Percentiles rank a stretch among this genome's conserved stretches.
Conservation (phyloP, 2,329 filamentous ascomycete genomes). For the Scedosporium apiospermum region DNA sequence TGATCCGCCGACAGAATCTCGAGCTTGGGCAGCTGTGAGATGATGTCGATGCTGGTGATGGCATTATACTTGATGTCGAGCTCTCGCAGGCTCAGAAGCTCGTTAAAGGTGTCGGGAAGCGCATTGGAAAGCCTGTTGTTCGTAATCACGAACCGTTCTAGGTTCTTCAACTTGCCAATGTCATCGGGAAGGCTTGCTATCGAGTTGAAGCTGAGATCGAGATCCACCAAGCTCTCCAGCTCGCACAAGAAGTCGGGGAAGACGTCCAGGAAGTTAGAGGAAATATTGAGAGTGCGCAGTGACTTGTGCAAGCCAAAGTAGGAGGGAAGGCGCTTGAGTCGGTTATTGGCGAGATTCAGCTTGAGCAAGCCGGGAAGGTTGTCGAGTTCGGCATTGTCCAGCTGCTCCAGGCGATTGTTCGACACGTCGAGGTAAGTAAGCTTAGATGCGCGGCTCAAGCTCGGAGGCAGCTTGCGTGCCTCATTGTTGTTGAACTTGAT, state of each 20-base stretch:
- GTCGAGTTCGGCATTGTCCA: slow-evolving; percentile 77
- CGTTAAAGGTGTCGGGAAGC: slow-evolving; percentile 62
- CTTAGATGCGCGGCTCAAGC: slow-evolving; percentile 68
- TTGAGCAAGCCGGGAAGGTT: slow-evolving; percentile 70
- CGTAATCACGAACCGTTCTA: slow-evolving; percentile 89
- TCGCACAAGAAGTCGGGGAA: slow-evolving; percentile 83
- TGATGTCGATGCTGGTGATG: slow-evolving; percentile 78
- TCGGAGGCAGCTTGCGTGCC: slow-evolving; percentile 73
- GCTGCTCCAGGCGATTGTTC: slow-evolving; percentile 81
- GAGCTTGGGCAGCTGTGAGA: slow-evolving; percentile 73
- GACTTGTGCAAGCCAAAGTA: slow-evolving; percentile 76
- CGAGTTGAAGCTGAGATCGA: slow-evolving; percentile 94
- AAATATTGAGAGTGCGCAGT: slow-evolving; percentile 78
- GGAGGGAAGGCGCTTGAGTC: slow-evolving; percentile 64
- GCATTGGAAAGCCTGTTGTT: slow-evolving; percentile 80
- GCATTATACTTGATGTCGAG: slow-evolving; percentile 91
- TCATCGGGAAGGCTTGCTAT: slow-evolving; percentile 68
- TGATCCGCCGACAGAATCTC: slow-evolving; percentile 87
- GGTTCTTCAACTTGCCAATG: slow-evolving; percentile 66
- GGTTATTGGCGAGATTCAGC: slow-evolving; percentile 90
- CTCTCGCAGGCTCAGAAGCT: slow-evolving; percentile 73
- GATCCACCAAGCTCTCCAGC: slow-evolving; percentile 73
- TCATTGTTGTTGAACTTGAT: slow-evolving; percentile 97
- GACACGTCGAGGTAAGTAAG: slow-evolving; percentile 89
- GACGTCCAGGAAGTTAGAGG: slow-evolving; percentile 79